These are phyloP conservation scores for Ampelomyces quisqualis DNA, from an alignment of 2,329 filamentous ascomycete genomes.

Conservation along the genomic window DNA sequence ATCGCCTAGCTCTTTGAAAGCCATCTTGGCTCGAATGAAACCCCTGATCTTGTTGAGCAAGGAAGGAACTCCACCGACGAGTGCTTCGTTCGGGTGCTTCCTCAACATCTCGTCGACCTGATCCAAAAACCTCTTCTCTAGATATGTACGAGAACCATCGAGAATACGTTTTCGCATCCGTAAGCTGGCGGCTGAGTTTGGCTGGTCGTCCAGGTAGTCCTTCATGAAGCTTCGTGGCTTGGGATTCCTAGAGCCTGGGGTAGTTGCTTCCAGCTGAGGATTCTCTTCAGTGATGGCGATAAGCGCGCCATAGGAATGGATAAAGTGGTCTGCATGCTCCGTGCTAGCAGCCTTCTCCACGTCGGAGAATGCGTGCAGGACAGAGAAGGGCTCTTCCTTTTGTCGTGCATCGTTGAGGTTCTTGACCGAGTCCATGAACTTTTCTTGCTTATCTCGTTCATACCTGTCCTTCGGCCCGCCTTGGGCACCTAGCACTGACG, in stretches of 20 bases:
- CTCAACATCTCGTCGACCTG: slow-evolving; percentile 75
- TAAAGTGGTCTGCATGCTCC: slow-evolving; percentile 70
- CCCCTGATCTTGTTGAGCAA: slow-evolving; percentile 88
- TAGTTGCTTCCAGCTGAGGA: slow-evolving; percentile 53
- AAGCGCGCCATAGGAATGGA: slow-evolving; percentile 80
- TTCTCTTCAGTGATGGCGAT: slow-evolving; percentile 76
- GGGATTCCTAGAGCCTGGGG: slow-evolving; percentile 60
- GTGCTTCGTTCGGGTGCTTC: slow-evolving; percentile 84
- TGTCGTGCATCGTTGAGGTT: slow-evolving; percentile 73
- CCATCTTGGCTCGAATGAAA: slow-evolving; percentile 79
- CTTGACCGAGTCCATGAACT: slow-evolving; percentile 77
- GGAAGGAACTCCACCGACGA: slow-evolving; percentile 84
- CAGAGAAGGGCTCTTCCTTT: slow-evolving; percentile 66
- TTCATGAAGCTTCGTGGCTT: slow-evolving; percentile 74
- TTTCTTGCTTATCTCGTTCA: slow-evolving; percentile 78
- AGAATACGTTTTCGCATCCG: slow-evolving; percentile 77
- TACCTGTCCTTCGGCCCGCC: slow-evolving; percentile 69
- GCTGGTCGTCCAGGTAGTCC: slow-evolving; percentile 74
- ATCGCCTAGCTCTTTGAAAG: slow-evolving; percentile 78
- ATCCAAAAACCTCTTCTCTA: slow-evolving; percentile 78
- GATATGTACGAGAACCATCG: slow-evolving; percentile 72
- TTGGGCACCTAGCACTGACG: slow-evolving; percentile 51
- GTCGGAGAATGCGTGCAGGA: slow-evolving; percentile 73
- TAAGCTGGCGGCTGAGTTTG: slow-evolving; percentile 63
- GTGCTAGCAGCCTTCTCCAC: slow-evolving; percentile 71